Evolutionary conservation across 805 yeast species (phyloP), one percentile per base, ranked within the genome.

Genomic region (Teunomyces lycoperdinae): DNA sequence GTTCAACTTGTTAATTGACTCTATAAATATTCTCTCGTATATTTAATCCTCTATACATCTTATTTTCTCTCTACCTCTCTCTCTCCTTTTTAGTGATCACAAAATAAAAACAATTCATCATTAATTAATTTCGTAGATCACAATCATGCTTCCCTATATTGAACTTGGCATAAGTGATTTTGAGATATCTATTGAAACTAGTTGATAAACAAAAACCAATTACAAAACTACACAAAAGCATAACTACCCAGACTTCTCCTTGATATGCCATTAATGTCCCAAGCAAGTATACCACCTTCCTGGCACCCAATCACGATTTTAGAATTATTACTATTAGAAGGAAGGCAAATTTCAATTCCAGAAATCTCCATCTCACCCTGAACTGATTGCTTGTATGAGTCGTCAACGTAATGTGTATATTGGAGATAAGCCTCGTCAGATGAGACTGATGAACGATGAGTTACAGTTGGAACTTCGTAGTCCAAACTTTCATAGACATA

Each of bases 251-350:
- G 80, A 48, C 84, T 78, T 49, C 85, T 68, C 57, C 88, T 71
- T 28, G 80, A 78, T 77, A 83, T 77, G 11, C 80, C 74, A 56
- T 85, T 86, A 42, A 87, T 76, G 38, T 78, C 80, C 90, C 92
- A 87, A 53, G 76, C 73, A 41, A 83, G 72, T 16, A 88, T 68
- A 0, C 95, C 95, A 39, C 78, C 80, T 50, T 81, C 84, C 45
- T 71, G 71, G 50, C 74, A 64, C 3, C 77, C 77, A 45, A 73
- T 66, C 24, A 63, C 56, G 41, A 73, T 58, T 49, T 65, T 65
- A 30, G 54, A 47, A 40, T 58, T 60, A 28, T 58, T 60, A 45
- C 48, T 52, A 67, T 73, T 67, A n/a, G 27, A 26, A 3, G 50
- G 42, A 9, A 35, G 35, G 29, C 51, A 48, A 20, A 54, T 49